Conservation (phyloP, 805 yeast species). For the Ogataea thermomethanolica region DNA sequence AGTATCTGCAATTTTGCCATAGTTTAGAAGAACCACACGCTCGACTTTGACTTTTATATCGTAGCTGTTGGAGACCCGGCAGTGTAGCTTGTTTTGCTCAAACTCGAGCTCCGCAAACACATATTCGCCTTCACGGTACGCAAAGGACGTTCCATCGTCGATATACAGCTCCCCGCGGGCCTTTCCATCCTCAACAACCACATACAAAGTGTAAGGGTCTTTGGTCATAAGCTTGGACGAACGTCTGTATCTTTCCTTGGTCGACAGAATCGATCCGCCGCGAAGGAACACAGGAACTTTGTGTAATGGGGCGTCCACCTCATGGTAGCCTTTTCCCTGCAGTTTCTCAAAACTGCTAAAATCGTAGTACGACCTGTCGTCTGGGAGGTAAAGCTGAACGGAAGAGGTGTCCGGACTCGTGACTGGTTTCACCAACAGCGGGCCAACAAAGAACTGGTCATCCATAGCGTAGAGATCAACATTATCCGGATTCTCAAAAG, state of each 20-base stretch:
- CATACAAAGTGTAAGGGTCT: constrained; percentile 77
- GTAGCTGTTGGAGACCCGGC: constrained; percentile 26
- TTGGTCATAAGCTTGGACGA: constrained; percentile 68
- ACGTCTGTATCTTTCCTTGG: constrained; percentile 74
- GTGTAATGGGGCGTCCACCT: constrained; percentile 44
- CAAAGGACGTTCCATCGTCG: constrained; percentile 80
- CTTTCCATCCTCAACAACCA: constrained; percentile 52
- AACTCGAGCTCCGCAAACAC: constrained; percentile 41
- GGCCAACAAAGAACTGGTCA: constrained; percentile 79
- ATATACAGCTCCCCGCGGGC: constrained; percentile 57
- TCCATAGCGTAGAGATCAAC: constrained; percentile 56
- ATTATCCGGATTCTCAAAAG: constrained; percentile 51
- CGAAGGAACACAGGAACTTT: constrained; percentile 69
- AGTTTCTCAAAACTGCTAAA: constrained; percentile 36
- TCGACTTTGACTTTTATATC: constrained; percentile 45
- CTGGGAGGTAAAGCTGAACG: constrained; percentile 51
- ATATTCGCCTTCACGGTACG: constrained; percentile 51
- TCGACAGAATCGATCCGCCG: constrained; percentile 74
- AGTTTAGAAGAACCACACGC: constrained; percentile 49
- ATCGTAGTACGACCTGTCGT: constrained; percentile 53
- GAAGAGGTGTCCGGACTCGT: constrained; percentile 47
- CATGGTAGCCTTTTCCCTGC: constrained; percentile 39
- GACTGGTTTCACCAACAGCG: constrained; percentile 75
- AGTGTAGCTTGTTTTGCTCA: constrained; percentile 32
- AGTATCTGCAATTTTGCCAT: constrained; percentile 5